Evolutionary conservation across 805 yeast genomes (phyloP), one percentile per base, ranked within the genome.

Genomic region (Candida corydali): DNA sequence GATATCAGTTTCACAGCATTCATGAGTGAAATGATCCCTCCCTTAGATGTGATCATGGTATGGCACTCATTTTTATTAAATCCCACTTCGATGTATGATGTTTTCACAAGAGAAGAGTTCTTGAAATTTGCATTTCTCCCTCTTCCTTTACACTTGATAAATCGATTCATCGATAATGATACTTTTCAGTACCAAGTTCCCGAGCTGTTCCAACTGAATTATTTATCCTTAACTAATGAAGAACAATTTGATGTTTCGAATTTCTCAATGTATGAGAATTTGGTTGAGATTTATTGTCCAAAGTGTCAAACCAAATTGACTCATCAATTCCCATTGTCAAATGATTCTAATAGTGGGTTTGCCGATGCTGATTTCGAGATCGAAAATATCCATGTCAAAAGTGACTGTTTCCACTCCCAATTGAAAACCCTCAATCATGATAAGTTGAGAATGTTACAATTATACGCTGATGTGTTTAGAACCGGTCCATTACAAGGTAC

Each of bases 1-100:
- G 27, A 31, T 23, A 15, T 7, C 12, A 23, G 20, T 8, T 32
- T 32, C 20, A 14, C 17, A 11, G 17, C 5, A 9, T 12, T 25
- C 3, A 24, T 32, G 29, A 19, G 25, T 3, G 8, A 8, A n/a
- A 8, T 29, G 31, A 16, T 41, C 14, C 57, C 57, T 10, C 55
- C 57, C 12, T 29, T 52, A 12, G 57, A 52, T 41, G 39, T 52
- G 11, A 15, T 51, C 5, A 37, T 52, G 40, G 52, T 50, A 7
- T 52, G 57, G 57, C 54, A 52, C 40, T 30, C 51, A 11, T 49
- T 50, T 36, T 32, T 46, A 24, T 37, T 50, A 27, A 51, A 46
- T 25, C 54, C 55, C 8, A 36, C 36, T 27, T 18, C 47, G 15
- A 43, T 25, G 29, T 48, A 41, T 35, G 51, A 44, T 29, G 36